These are phyloP conservation scores for Capsicum pubescens DNA, from an alignment of 257 asterid genomes.

Conservation along the genomic window DNA sequence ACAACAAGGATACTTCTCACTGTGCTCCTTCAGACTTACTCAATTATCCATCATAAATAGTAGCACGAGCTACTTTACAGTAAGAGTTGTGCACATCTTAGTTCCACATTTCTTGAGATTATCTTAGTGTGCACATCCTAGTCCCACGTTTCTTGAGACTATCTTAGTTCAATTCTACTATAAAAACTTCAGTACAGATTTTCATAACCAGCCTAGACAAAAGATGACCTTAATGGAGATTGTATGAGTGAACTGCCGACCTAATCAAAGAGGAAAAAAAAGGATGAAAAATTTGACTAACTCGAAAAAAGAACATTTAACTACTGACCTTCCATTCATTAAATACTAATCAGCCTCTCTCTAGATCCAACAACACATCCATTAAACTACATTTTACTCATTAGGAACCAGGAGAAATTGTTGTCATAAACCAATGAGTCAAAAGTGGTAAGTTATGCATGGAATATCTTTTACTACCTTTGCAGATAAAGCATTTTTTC, in stretches of 20 bases:
- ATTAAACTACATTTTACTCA: conserved; percentile 24
- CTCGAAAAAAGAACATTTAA: background rate
- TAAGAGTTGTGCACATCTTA: background rate
- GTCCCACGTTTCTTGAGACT: background rate
- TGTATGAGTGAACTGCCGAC: background rate
- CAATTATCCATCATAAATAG: background rate
- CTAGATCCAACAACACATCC: background rate
- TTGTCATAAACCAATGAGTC: background rate
- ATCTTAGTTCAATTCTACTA: background rate
- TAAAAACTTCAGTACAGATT: background rate
- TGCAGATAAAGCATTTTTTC: background rate
- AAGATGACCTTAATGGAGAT: conserved; percentile 15
- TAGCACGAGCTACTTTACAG: conserved; percentile 6
- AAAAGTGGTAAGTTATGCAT: background rate
- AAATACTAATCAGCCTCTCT: conserved; percentile 17
- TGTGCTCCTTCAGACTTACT: background rate
- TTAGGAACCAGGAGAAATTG: background rate
- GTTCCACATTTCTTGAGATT: background rate
- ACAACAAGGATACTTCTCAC: background rate
- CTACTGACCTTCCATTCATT: background rate
- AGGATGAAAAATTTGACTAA: background rate
- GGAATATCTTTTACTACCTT: background rate
- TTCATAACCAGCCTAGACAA: conserved; percentile 8
- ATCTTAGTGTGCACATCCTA: background rate
- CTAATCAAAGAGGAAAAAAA: background rate